Evolutionary conservation across 495 filamentous ascomycete species (phyloP).

Genomic region (Neurospora pannonica): DNA sequence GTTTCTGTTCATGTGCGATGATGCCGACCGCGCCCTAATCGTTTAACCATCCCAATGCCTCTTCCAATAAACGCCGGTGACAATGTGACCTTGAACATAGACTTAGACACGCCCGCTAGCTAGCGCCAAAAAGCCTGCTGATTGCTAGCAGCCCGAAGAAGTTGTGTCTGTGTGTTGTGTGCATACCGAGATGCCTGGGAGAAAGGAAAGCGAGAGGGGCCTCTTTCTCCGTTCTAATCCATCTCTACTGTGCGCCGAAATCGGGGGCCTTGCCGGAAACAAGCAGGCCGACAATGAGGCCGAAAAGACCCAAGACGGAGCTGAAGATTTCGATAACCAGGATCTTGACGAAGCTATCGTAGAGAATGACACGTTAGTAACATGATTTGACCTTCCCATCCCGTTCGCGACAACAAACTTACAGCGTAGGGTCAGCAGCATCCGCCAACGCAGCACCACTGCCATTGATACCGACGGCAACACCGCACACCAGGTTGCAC

Average conservation of each 20-base stretch:
- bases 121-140: neutral
- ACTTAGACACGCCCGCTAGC: constrained; percentile 13
- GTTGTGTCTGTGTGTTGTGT: neutral
- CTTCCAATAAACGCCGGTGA: constrained; percentile 27
- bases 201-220: neutral
- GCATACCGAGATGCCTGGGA: neutral
- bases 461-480: constrained; percentile 96
- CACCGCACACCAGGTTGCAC: constrained; percentile 92
- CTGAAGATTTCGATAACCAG: constrained; percentile 99
- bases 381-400: neutral
- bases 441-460: constrained; percentile 93
- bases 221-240: neutral
- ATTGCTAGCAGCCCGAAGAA: neutral
- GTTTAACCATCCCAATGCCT: constrained; percentile 15
- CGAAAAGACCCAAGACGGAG: constrained; percentile 95
- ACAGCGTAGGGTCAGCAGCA: constrained; percentile 88
- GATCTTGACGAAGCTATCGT: constrained; percentile 86
- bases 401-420: constrained; percentile 25
- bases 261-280: constrained; percentile 71
- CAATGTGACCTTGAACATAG: constrained; percentile 17
- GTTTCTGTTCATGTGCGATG: constrained; percentile 6
- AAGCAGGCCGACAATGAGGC: constrained; percentile 87
- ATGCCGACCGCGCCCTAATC: constrained; percentile 18
- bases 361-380: constrained; percentile 13
- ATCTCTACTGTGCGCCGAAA: constrained; percentile 43